Percentiles rank a stretch among this genome's conserved stretches.
Evolutionary conservation across 805 yeast species (phyloP).

Genomic region (Blastobotrys attinorum): DNA sequence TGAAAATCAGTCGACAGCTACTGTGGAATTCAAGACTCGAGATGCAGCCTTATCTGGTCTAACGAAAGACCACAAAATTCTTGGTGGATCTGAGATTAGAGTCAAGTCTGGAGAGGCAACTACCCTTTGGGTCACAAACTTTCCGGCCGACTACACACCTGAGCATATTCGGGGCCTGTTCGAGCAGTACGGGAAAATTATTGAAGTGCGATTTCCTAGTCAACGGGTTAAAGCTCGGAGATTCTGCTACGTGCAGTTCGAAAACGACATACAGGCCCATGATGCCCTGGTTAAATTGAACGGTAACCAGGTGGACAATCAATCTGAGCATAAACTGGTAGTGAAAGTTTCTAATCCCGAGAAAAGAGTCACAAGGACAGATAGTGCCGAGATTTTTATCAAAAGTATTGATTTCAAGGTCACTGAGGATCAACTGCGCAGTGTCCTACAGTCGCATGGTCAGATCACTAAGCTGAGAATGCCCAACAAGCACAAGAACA

Average conservation of each 20-base stretch:
- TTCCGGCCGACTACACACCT: constrained; percentile 47
- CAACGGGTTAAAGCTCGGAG: constrained; percentile 48
- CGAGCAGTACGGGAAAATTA: constrained; percentile 32
- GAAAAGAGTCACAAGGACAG: constrained; percentile 35
- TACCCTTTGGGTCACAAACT: constrained; percentile 69
- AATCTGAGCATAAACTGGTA: constrained; percentile 32
- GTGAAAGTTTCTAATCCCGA: constrained; percentile 60
- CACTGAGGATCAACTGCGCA: constrained; percentile 32
- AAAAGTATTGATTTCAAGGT: constrained; percentile 43
- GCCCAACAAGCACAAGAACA: constrained; percentile 33
- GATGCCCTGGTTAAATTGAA: constrained; percentile 37
- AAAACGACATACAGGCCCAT: constrained; percentile 35
- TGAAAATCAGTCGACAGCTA: constrained; percentile 31
- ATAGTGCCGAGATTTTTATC: constrained; percentile 51
- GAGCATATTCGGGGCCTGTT: constrained; percentile 37
- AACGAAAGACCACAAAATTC: constrained; percentile 46
- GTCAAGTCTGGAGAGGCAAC: constrained; percentile 41
- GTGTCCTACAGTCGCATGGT: constrained; percentile 44
- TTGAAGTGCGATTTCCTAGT: constrained; percentile 58
- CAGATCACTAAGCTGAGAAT: constrained; percentile 42
- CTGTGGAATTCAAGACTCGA: constrained; percentile 49
- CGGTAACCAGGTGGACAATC: constrained; percentile 31
- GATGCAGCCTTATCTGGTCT: constrained; percentile 48
- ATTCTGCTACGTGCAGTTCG: constrained; percentile 65
- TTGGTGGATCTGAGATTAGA: constrained; percentile 36